Evolutionary conservation across 495 filamentous ascomycete species (phyloP).

Genomic region (Thozetella sp.): DNA sequence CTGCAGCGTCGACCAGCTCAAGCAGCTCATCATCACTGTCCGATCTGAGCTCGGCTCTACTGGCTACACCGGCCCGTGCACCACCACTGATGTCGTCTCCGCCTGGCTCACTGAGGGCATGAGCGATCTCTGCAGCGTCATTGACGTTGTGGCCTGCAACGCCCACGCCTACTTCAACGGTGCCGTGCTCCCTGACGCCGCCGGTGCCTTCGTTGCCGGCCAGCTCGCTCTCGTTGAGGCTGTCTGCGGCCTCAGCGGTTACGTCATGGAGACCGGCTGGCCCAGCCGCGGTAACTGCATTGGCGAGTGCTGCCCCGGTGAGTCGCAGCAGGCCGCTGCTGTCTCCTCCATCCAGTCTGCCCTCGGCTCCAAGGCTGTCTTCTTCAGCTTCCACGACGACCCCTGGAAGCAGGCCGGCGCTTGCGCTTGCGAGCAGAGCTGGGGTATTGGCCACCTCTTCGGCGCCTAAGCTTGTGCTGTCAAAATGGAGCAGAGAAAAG

Average conservation of each 20-base stretch:
- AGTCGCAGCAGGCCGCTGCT: conserved; percentile 67
- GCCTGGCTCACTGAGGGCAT: conserved; percentile 60
- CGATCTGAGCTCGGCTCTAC: conserved; percentile 61
- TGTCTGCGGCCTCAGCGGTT: conserved; percentile 68
- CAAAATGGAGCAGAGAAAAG: background rate
- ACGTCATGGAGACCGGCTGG: conserved; percentile 93
- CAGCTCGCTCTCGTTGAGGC: conserved; percentile 68
- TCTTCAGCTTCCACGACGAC: conserved; percentile 84
- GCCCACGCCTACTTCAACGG: conserved; percentile 95
- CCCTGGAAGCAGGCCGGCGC: conserved; percentile 74
- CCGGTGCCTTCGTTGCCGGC: conserved; percentile 70
- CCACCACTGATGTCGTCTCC: conserved; percentile 84
- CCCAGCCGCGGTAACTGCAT: conserved; percentile 70
- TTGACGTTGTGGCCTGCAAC: conserved; percentile 83
- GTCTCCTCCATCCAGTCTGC: conserved; percentile 62
- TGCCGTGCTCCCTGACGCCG: conserved; percentile 55
- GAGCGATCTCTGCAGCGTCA: conserved; percentile 63
- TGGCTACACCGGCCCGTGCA: conserved; percentile 76
- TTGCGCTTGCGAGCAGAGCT: conserved; percentile 78
- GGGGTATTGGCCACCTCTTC: conserved; percentile 66
- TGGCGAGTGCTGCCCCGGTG: conserved; percentile 71
- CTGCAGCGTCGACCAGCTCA: conserved; percentile 62
- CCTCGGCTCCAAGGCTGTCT: conserved; percentile 59
- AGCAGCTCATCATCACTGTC: conserved; percentile 62
- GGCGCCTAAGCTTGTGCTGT: conserved; percentile 25